Evolutionary conservation across 192 early-diverging fungal species (phyloP).

Genomic region (Haplosporangium gracile): DNA sequence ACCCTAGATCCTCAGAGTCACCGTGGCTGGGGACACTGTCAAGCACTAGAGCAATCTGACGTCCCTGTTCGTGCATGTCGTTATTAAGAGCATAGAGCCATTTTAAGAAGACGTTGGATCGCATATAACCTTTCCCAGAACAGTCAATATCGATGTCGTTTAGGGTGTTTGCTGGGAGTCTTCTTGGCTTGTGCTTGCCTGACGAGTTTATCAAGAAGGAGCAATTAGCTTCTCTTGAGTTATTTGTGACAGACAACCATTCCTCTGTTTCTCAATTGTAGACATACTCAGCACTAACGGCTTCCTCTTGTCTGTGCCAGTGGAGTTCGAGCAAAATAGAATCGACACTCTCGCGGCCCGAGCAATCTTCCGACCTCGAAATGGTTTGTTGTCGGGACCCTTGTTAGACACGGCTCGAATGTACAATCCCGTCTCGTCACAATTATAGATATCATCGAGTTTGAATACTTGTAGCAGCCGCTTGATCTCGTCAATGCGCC

Average conservation of each 20-base stretch:
- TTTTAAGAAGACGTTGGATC: not conserved
- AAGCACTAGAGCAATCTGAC: not conserved
- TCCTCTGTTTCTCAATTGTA: too few species aligned
- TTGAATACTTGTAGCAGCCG: not conserved
- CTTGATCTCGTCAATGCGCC: not conserved
- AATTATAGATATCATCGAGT: slow-evolving; percentile 13
- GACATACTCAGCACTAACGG: slow-evolving; percentile 13
- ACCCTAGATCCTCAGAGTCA: not conserved
- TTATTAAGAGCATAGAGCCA: slow-evolving; percentile 1
- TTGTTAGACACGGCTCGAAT: slow-evolving; percentile 9
- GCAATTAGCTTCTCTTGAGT: too few species aligned
- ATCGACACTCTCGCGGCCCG: slow-evolving; percentile 4
- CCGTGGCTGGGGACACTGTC: not conserved
- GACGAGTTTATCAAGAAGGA: too few species aligned
- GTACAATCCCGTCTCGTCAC: slow-evolving; percentile 22
- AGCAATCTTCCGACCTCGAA: not conserved
- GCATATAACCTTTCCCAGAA: not conserved
- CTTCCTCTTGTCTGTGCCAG: slow-evolving; percentile 18
- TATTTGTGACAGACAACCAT: too few species aligned
- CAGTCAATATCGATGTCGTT: not conserved
- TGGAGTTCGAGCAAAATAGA: slow-evolving; percentile 17
- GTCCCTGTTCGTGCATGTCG: slow-evolving; percentile 4
- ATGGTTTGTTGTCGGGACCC: not conserved
- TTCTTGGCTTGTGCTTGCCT: not conserved
- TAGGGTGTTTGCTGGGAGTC: not conserved